Base-by-base conservation (phyloP, 129 eudicot species). In the Flaveria linearis region DNA sequence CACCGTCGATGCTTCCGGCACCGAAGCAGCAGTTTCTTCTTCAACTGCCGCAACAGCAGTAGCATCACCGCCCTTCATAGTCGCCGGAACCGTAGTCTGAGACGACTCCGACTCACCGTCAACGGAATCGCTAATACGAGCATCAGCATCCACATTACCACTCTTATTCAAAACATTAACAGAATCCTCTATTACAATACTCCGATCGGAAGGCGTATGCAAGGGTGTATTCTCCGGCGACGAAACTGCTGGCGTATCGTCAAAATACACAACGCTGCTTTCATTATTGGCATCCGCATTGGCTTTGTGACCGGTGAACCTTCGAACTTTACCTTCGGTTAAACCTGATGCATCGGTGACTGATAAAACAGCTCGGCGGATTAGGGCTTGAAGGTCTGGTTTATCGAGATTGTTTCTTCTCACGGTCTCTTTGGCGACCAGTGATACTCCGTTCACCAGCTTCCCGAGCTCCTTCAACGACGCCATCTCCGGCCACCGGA, bases 301-400 rank as follows among this genome's bases (percentile, higher is more conserved):
- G 60, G 83, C 23, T 52, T 75, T 68, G 9, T 83, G 23, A 45
- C 8, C 49, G 25, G 49, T 63, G 61, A 90, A 43, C 15, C 64
- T 69, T 3, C 76, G 86, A 30, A 80, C 51, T 9, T 76, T 76
- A 65, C 98, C 97, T 81, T 83, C 84, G n/a, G 98, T 93, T 55
- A 93, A 87, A 7, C 98, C 96, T 25, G 90, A 77, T 16, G 87
- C 5, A 49, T 89, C 87, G 52, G 93, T 84, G 61, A 87, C 89
- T 63, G 97, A 82, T 68, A 89, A 69, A 0, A 92, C 13, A 50
- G 86, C 85, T 68, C 64, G 87, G 57, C 79, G 85, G 11, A 87
- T 45, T 23, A 90, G 77, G 83, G 87, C 58, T 81, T 84, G 87
- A 25, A 92, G 47, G 25, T 80, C 80, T 22, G 76, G 81, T 0